Conservation (phyloP, 2,329 filamentous ascomycete species). For the Dactylellina drechsleri region DNA sequence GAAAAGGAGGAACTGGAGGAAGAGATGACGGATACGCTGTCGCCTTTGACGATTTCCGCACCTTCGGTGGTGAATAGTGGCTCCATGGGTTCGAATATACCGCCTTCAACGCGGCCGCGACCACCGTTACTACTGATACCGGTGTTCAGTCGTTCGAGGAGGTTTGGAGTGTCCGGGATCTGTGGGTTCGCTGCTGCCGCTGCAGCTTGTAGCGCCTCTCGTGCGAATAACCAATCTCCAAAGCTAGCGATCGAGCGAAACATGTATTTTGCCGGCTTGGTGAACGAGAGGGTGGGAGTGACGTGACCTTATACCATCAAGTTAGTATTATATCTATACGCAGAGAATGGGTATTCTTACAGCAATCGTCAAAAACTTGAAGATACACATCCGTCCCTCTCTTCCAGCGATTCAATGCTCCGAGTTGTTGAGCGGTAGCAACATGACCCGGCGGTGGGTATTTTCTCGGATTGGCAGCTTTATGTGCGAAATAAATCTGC, state of each 20-base stretch:
- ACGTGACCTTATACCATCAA: conserved; percentile 48
- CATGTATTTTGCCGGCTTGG: conserved; percentile 95
- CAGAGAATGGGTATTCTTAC: conserved; percentile 61
- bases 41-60: conserved; percentile 27
- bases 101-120: background rate
- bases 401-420: conserved; percentile 65
- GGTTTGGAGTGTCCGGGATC: conserved; percentile 24
- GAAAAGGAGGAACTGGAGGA: conserved; percentile 32
- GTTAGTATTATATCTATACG: background rate
- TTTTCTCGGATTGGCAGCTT: conserved; percentile 82
- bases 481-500: conserved; percentile 94
- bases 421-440: conserved; percentile 67
- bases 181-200: background rate
- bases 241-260: conserved; percentile 92
- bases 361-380: conserved; percentile 95
- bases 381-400: conserved; percentile 83
- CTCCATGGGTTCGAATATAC: conserved; percentile 16
- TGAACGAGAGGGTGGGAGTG: conserved; percentile 91
- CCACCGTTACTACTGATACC: background rate
- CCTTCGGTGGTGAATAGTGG: conserved; percentile 37
- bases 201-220: conserved; percentile 62
- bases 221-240: conserved; percentile 86
- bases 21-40: conserved; percentile 32
- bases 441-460: conserved; percentile 74
- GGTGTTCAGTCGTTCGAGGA: background rate